phyloP scores from a whole-genome alignment of 352 stramenopile species.

The Blastocystis sp. region DNA sequence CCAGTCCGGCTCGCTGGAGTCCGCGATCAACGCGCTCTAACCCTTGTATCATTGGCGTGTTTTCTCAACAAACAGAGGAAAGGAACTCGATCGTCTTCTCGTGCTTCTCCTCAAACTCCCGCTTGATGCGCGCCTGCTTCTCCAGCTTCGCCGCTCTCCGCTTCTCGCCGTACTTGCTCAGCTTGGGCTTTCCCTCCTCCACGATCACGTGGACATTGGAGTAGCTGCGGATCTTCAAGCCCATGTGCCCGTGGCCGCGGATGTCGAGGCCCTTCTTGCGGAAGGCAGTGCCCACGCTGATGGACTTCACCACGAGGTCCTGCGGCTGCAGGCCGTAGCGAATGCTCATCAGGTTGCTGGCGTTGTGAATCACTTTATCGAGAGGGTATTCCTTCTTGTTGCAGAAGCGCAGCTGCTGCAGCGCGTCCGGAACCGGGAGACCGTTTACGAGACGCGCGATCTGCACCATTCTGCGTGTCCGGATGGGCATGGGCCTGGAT shows the following conservation, averaged over 20 bases:
- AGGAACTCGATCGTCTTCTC: constrained; percentile 41
- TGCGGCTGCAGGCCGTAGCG: constrained; percentile 28
- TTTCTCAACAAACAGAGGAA: constrained; percentile 2
- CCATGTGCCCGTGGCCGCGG: constrained; percentile 31
- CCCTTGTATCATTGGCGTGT: background rate
- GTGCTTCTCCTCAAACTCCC: constrained; percentile 2
- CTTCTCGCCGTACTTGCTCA: constrained; percentile 46
- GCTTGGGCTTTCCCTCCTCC: constrained; percentile 35
- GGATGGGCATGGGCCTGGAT: constrained; percentile 24
- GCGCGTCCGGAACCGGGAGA: background rate
- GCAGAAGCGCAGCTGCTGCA: constrained; percentile 57
- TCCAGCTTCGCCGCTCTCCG: constrained; percentile 34
- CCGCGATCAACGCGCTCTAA: constrained; percentile 31
- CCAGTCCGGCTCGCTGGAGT: constrained; percentile 36
- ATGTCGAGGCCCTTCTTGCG: constrained; percentile 46
- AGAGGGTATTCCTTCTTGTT: constrained; percentile 60
- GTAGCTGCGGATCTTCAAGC: constrained; percentile 9
- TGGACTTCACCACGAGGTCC: constrained; percentile 17
- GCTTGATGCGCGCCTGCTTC: constrained; percentile 52
- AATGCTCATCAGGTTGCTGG: constrained; percentile 43
- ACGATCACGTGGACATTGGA: constrained; percentile 24
- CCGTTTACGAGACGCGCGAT: constrained; percentile 28
- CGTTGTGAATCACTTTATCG: constrained; percentile 58
- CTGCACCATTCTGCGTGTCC: constrained; percentile 25
- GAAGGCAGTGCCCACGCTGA: constrained; percentile 40